Evolutionary conservation across 176 grass and related monocot species (phyloP).

Genomic region (Zea luxurians): DNA sequence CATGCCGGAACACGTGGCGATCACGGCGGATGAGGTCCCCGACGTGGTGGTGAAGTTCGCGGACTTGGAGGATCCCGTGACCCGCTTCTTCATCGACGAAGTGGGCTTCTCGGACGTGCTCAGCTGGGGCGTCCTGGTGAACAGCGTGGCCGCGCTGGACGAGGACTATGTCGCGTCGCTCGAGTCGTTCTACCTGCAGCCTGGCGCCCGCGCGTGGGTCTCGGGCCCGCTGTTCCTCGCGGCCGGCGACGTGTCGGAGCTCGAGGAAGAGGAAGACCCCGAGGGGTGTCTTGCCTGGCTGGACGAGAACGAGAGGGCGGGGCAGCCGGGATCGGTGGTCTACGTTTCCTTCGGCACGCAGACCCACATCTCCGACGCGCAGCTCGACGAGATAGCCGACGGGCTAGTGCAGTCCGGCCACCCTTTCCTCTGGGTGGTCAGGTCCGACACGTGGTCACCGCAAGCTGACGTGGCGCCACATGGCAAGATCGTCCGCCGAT

Average conservation of each 20-base stretch:
- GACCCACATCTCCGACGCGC: constrained; percentile 37
- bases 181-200: constrained; percentile 39
- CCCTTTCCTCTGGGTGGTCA: constrained; percentile 58
- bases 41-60: background rate
- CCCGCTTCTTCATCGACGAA: constrained; percentile 26
- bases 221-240: constrained; percentile 40
- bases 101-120: constrained; percentile 20
- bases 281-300: constrained; percentile 64
- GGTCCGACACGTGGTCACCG: constrained; percentile 42
- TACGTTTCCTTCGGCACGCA: constrained; percentile 74
- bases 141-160: constrained; percentile 43
- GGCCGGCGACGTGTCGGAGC: constrained; percentile 5
- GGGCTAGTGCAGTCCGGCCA: constrained; percentile 50
- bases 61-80: constrained; percentile 38
- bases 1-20: constrained; percentile 43
- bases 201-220: constrained; percentile 36
- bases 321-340: constrained; percentile 33
- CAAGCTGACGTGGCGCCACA: background rate
- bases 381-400: constrained; percentile 56
- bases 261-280: constrained; percentile 20
- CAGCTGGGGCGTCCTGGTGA: constrained; percentile 55
- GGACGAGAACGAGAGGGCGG: constrained; percentile 38
- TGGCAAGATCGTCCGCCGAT: constrained; percentile 42
- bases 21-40: constrained; percentile 44
- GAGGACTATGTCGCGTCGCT: constrained; percentile 41